Conservation (phyloP, 106 monocot species). For the Chionographis japonica region DNA sequence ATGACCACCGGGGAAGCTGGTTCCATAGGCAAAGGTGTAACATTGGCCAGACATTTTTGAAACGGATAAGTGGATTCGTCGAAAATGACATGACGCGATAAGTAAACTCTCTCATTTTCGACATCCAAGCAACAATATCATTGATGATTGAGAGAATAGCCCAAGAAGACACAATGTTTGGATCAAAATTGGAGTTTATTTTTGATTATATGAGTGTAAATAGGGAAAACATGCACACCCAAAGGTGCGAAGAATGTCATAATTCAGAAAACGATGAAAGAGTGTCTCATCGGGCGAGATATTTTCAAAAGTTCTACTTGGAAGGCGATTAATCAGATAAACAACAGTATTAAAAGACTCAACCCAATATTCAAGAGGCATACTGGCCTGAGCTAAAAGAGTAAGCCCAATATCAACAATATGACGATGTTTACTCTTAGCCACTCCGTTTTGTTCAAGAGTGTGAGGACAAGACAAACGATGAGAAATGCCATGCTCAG, state of each 20-base stretch:
- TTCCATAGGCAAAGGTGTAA: background rate
- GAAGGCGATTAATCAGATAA: constrained; percentile 4
- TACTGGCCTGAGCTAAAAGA: background rate
- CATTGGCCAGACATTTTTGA: background rate
- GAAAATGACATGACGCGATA: constrained; percentile 1
- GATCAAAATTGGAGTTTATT: background rate
- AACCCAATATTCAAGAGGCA: constrained; percentile 5
- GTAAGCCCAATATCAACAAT: constrained; percentile 10
- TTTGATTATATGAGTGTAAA: background rate
- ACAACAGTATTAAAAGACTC: background rate
- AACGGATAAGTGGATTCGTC: constrained; percentile 1
- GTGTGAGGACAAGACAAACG: constrained; percentile 7
- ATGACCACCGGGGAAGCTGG: background rate
- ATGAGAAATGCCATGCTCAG: constrained; percentile 6
- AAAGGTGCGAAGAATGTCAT: background rate
- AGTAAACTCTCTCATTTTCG: too few relatives aligned
- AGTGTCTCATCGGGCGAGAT: background rate
- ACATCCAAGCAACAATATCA: constrained; percentile 1
- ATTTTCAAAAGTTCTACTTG: background rate
- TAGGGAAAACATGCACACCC: constrained; percentile 6
- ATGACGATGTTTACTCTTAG: background rate
- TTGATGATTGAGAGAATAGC: background rate
- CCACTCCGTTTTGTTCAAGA: constrained; percentile 1
- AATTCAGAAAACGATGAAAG: background rate
- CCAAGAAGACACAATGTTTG: background rate